Percentiles rank a stretch among this genome's conserved stretches.
phyloP scores from a whole-genome alignment of 345 rosid genomes.

The Toxicodendron radicans region DNA sequence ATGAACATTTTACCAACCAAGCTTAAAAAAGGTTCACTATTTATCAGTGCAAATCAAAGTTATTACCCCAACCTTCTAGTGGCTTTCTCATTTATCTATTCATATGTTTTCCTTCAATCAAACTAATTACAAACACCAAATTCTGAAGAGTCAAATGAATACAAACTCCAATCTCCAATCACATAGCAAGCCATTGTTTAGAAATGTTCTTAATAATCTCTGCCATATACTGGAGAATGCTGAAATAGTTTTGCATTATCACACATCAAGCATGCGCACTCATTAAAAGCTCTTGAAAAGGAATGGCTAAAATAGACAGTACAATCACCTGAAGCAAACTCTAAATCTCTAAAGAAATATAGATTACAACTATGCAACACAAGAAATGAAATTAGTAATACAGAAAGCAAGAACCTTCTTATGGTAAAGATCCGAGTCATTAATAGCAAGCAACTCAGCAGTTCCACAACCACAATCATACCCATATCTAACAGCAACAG shows the following conservation, averaged over 20 bases:
- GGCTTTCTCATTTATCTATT: neutral
- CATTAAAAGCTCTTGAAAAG: neutral
- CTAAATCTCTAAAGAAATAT: neutral
- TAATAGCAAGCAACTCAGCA: constrained; percentile 91
- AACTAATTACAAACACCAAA: neutral
- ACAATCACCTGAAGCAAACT: neutral
- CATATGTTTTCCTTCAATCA: neutral
- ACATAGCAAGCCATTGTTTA: neutral
- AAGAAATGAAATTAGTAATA: neutral
- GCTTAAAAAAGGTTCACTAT: neutral
- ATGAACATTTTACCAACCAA: neutral
- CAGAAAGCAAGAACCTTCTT: constrained; percentile 51
- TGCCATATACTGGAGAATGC: neutral
- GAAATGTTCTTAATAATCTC: neutral
- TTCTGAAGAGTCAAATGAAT: neutral
- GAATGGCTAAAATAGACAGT: neutral
- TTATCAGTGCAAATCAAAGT: neutral
- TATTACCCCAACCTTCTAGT: neutral
- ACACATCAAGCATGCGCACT: neutral
- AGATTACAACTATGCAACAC: neutral
- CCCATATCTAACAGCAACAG: constrained; percentile 83
- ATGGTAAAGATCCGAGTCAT: constrained; percentile 87
- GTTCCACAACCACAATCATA: constrained; percentile 69
- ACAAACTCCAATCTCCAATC: neutral
- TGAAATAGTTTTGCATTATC: neutral